Conservation (phyloP, 768 basidiomycete species). For the Lactarius deliciosus region DNA sequence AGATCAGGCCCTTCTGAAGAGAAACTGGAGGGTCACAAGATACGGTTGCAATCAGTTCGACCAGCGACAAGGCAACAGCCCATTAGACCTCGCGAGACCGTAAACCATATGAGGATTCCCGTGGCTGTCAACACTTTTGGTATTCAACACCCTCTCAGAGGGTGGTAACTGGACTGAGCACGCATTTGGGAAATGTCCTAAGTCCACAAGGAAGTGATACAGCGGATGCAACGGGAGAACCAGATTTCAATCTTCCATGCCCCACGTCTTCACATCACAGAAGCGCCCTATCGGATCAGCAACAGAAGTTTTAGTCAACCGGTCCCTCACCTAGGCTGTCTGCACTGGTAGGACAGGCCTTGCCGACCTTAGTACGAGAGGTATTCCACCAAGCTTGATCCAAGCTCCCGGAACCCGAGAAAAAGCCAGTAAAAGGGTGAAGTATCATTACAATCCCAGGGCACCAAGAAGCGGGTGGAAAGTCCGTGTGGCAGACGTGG, state of each 20-base stretch:
- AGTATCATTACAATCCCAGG: not conserved
- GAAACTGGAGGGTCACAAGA: conserved; percentile 12
- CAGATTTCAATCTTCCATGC: conserved; percentile 15
- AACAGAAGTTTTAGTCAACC: conserved; percentile 23
- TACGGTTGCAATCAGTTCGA: not conserved
- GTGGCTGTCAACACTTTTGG: conserved; percentile 12
- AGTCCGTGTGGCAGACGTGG: not conserved
- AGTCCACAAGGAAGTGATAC: conserved; percentile 18
- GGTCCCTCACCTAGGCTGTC: conserved; percentile 13
- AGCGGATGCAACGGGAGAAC: conserved; percentile 15
- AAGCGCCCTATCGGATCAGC: conserved; percentile 24
- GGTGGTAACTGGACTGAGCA: conserved; percentile 7
- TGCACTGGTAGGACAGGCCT: not conserved
- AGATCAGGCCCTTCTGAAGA: conserved; percentile 20
- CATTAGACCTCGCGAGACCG: conserved; percentile 6
- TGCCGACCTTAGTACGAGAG: not conserved
- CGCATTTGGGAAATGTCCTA: conserved; percentile 3
- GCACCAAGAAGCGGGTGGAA: not conserved
- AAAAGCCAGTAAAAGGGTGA: not conserved
- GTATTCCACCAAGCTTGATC: not conserved
- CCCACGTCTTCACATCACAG: conserved; percentile 18
- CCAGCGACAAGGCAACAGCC: not conserved
- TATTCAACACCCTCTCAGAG: not conserved
- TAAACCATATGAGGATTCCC: conserved; percentile 3
- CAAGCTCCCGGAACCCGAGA: not conserved